Base-by-base conservation (phyloP, 106 monocot genomes). In the Acanthochlamys bracteata region DNA sequence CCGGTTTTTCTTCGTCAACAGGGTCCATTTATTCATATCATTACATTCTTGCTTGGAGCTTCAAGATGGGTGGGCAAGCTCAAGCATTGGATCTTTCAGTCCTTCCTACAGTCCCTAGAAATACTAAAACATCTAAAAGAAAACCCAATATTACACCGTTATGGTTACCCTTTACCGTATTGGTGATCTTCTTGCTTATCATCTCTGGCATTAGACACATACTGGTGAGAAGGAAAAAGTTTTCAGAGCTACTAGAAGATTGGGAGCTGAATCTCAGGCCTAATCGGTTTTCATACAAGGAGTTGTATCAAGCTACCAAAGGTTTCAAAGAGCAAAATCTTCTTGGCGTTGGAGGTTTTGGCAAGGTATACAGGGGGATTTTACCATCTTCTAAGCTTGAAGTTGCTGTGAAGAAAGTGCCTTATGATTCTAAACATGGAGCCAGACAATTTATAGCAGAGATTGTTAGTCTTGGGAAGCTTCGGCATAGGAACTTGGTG, bases 21-120 rank as follows among this genome's bases (percentile, higher is more conserved):
- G 20, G 39, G 7, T 6, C 13, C 13, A 40, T 20, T 41, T 39
- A 40, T 41, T 41, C 40, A 41, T 41, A 62, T 40, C 40, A 62
- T 20, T 62, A 16, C 61, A 62, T 62, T 62, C 61, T 62, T 41
- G 61, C n/a, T 62, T 62, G 61, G 61, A 62, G 61, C 61, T 62
- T 62, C 39, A 62, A 39, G 39, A 62, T 62, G 7, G 13, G 40
- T 20, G 61, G 61, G 17, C 15, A 62, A 62, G 15, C 39, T 62
- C 61, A 33, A 39, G 61, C 26, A 20, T 40, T 62, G 19, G 16
- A 62, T 41, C 15, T 41, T 7, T 62, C 61, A 19, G 41, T 0
- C 17, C 61, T 62, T 40, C 61, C 61, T 13, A 0, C 33, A 13
- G 17, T 40, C 41, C 33, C 61, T 20, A 20, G 19, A 62, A 17